Evolutionary conservation across 164 flowering plant genomes (phyloP).

Genomic region (Vitis rupestris): DNA sequence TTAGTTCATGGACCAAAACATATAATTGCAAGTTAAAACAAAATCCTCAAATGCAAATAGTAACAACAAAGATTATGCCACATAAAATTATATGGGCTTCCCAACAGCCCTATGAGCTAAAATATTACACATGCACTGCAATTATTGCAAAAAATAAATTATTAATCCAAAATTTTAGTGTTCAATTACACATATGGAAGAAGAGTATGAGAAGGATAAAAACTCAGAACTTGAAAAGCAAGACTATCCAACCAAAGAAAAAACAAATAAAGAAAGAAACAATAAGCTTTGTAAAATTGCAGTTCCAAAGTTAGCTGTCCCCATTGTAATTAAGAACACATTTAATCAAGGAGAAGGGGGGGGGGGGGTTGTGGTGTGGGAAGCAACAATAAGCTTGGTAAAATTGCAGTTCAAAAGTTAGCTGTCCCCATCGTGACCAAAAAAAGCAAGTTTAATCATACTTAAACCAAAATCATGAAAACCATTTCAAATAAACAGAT

Average conservation of each 20-base stretch:
- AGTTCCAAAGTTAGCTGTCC: neutral
- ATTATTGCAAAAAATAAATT: neutral
- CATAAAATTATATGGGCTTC: neutral
- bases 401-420: too few species aligned
- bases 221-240: too few species aligned
- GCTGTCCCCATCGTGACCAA: too few species aligned
- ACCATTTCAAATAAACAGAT: neutral
- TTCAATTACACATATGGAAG: neutral
- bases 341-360: neutral
- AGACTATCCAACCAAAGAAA: too few species aligned
- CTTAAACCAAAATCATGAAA: neutral
- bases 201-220: neutral
- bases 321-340: neutral
- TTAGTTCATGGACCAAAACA: neutral
- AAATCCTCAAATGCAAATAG: neutral
- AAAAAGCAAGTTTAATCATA: neutral
- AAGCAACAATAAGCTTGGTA: too few species aligned
- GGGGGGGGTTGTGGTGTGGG: too few species aligned
- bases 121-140: neutral
- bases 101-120: neutral
- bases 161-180: neutral
- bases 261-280: neutral
- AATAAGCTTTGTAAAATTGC: neutral
- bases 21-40: neutral
- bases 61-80: conserved; percentile 2